phyloP scores from a whole-genome alignment of 176 grass and related monocot species.

The Eragrostis nindensis region DNA sequence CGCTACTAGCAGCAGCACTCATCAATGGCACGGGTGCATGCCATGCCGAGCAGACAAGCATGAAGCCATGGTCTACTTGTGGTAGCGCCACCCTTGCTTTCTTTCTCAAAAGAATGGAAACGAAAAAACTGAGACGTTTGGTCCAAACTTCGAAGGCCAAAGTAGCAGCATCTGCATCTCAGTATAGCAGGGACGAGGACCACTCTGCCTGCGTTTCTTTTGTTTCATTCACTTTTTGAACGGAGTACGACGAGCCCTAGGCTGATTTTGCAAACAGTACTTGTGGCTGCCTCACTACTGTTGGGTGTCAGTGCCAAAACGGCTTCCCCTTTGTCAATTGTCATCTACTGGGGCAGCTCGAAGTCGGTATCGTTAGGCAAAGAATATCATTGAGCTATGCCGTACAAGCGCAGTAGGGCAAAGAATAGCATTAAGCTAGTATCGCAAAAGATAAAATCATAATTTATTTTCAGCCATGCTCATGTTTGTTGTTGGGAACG shows the following conservation, averaged over 20 bases:
- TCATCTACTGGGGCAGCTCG: background rate
- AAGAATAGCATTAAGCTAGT: too few relatives aligned
- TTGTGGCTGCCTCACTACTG: background rate
- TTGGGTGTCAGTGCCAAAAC: background rate
- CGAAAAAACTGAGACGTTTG: conserved; percentile 21
- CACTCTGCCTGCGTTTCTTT: conserved; percentile 1
- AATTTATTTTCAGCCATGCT: too few relatives aligned
- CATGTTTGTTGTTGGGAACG: too few relatives aligned
- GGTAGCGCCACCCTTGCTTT: background rate
- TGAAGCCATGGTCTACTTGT: background rate
- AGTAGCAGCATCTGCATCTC: conserved; percentile 33
- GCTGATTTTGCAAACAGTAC: conserved; percentile 18
- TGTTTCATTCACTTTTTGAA: conserved; percentile 14
- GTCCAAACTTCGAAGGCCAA: conserved; percentile 31
- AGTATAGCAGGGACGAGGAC: conserved; percentile 5
- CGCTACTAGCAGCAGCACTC: background rate
- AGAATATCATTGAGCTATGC: too few relatives aligned
- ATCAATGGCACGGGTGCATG: conserved; percentile 12
- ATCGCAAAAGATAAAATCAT: too few relatives aligned
- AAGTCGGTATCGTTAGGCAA: too few relatives aligned
- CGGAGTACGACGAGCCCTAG: conserved; percentile 22
- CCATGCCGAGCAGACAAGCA: conserved; percentile 32
- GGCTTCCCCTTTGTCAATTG: too few relatives aligned
- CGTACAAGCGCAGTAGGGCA: too few relatives aligned
- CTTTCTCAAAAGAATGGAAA: conserved; percentile 57